Conservation (phyloP, 306 rosid species). For the Coriaria nepalensis region DNA sequence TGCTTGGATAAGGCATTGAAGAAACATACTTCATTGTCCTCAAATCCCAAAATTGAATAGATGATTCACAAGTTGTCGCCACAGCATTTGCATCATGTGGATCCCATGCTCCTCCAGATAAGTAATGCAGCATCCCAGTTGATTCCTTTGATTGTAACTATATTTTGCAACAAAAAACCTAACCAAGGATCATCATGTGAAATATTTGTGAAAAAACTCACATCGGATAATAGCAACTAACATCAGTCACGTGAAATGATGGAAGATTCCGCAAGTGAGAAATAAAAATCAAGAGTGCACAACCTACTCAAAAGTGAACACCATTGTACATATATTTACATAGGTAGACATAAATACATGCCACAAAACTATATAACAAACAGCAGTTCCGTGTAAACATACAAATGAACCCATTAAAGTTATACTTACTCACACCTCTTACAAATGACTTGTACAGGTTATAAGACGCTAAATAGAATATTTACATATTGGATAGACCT, state of each 20-base stretch:
- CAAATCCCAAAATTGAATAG: conserved; percentile 83
- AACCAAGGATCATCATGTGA: conserved; percentile 17
- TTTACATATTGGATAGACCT: too few relatives aligned
- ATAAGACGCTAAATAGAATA: too few relatives aligned
- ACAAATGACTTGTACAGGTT: too few relatives aligned
- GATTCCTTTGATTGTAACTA: conserved; percentile 88
- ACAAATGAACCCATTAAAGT: too few relatives aligned
- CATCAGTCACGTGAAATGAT: not conserved
- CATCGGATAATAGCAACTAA: not conserved
- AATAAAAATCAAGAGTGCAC: too few relatives aligned
- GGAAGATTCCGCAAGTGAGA: too few relatives aligned
- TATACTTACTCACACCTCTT: too few relatives aligned
- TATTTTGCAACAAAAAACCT: conserved; percentile 8
- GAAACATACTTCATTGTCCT: conserved; percentile 78
- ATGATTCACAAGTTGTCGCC: conserved; percentile 73
- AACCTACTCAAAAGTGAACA: too few relatives aligned
- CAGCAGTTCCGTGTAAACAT: too few relatives aligned
- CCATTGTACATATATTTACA: too few relatives aligned
- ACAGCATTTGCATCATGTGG: conserved; percentile 87
- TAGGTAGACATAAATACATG: too few relatives aligned
- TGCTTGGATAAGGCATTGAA: conserved; percentile 3
- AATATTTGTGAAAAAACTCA: not conserved
- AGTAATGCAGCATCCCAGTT: conserved; percentile 64
- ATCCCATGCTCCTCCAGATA: conserved; percentile 98
- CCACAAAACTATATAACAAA: too few relatives aligned